Evolutionary conservation across 352 stramenopile species (phyloP), one percentile per base, ranked within the genome.

Genomic region (Blastocystis sp.): DNA sequence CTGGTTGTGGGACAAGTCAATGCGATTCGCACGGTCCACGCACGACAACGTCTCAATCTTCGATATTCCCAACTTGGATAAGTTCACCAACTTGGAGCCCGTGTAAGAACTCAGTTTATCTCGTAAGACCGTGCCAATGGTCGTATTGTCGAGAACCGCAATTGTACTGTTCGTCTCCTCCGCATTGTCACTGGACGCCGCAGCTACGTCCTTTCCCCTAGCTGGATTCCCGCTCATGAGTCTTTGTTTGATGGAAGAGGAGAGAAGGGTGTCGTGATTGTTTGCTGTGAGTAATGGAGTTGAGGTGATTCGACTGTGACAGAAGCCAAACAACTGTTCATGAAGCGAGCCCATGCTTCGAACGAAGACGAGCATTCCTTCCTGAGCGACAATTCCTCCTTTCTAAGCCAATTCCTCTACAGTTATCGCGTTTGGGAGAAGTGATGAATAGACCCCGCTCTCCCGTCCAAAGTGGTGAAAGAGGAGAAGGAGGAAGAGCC

Each of bases 1-100:
- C 45, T 85, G 67, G 55, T 85, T 85, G 55, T 51, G 41, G 21
- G 74, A 85, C 19, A 85, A 50, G 29, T 85, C 74, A 16, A 85
- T 55, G n/a, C 74, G 74, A 69, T 85, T 85, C 0, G 66, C 19
- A 66, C 26, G 41, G 35, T 85, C 74, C 74, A 85, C n/a, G 45
- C 55, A 41, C 9, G 55, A 62, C 29, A 85, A 29, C 37, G 50
- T 33, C 24, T 35, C 74, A 26, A 85, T 31, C n/a, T 62, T 39
- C 24, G 41, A 51, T 69, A 85, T 85, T 67, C 55, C 74, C 31
- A 69, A 31, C 13, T 67, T 85, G 26, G 74, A 85, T 6, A 85
- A 45, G 16, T 66, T 85, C 31, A 85, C n/a, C 51, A 69, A 31
- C 55, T 85, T 85, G 31, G 74, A 85, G 2, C 74, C 74, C 19